A percentile compares a stretch with the other conserved stretches of the same genome.
phyloP scores from a whole-genome alignment of 106 monocot genomes.

The Triglochin maritima region DNA sequence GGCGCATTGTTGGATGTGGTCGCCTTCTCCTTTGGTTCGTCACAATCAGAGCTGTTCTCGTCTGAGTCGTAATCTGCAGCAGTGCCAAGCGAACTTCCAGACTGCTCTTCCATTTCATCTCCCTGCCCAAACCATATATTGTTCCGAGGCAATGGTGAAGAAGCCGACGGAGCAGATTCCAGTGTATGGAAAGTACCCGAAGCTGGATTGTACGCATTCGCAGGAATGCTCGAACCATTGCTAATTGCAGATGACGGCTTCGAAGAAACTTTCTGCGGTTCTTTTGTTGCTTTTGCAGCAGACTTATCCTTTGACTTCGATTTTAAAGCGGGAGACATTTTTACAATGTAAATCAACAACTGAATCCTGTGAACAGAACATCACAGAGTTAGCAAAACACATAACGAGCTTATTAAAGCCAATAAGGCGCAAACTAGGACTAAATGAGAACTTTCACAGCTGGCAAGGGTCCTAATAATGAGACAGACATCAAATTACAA shows the following conservation, averaged over 20 bases:
- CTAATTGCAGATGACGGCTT: slow-evolving; percentile 22
- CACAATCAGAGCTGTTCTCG: slow-evolving; percentile 69
- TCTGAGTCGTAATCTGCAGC: slow-evolving; percentile 54
- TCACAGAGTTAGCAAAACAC: too few species aligned
- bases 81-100: slow-evolving; percentile 29
- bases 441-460: too few species aligned
- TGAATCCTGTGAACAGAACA: too few species aligned
- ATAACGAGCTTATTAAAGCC: too few species aligned
- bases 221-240: slow-evolving; percentile 9
- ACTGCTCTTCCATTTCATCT: slow-evolving; percentile 41
- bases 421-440: too few species aligned
- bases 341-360: background rate
- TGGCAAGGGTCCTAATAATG: too few species aligned
- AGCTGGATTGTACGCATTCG: slow-evolving; percentile 33
- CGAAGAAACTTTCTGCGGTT: slow-evolving; percentile 26
- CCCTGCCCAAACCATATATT: slow-evolving; percentile 21
- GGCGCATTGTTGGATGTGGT: slow-evolving; percentile 5
- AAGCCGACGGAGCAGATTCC: slow-evolving; percentile 17
- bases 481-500: too few species aligned
- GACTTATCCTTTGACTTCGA: slow-evolving; percentile 70
- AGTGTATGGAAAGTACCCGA: slow-evolving; percentile 51
- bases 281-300: slow-evolving; percentile 26
- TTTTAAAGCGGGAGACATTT: slow-evolving; percentile 77
- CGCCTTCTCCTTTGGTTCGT: slow-evolving; percentile 59
- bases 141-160: slow-evolving; percentile 6